These are phyloP conservation scores for Cicer bijugum DNA, from an alignment of 306 rosid species.

Conservation along the genomic window DNA sequence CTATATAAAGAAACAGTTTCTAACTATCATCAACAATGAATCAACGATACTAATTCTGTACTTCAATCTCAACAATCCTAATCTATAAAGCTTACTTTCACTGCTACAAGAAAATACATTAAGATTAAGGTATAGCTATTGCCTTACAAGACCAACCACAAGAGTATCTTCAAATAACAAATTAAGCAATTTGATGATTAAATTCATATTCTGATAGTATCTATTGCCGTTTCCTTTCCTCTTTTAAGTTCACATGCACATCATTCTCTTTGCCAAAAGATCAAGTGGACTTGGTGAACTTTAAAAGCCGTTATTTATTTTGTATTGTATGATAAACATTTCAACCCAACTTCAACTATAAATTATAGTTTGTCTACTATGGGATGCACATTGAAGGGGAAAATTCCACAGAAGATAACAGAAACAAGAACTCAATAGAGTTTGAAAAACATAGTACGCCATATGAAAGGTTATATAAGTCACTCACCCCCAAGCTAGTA, in stretches of 20 bases:
- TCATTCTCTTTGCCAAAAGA: conserved; percentile 4
- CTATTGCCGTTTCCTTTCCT: conserved; percentile 4
- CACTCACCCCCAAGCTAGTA: conserved; percentile 97
- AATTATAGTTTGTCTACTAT: conserved; percentile 14
- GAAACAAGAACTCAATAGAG: neutral
- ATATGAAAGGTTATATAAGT: conserved; percentile 35
- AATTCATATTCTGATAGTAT: neutral
- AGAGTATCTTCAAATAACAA: conserved; percentile 3
- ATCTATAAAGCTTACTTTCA: neutral
- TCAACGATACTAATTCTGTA: neutral
- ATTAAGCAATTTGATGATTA: conserved; percentile 11
- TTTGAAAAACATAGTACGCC: neutral
- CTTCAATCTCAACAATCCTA: conserved; percentile 10
- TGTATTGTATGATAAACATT: conserved; percentile 25
- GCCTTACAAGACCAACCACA: neutral
- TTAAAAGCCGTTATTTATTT: neutral
- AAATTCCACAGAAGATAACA: neutral
- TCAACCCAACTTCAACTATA: conserved; percentile 22
- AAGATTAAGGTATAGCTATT: conserved; percentile 1
- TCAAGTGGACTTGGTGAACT: neutral
- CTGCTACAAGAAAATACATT: conserved; percentile 7
- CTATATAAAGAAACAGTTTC: conserved; percentile 1
- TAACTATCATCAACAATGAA: conserved; percentile 16
- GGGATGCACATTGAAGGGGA: conserved; percentile 11
- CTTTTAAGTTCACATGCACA: conserved; percentile 1